phyloP scores from a whole-genome alignment of 176 grass and related monocot species.

The Secale cereale region DNA sequence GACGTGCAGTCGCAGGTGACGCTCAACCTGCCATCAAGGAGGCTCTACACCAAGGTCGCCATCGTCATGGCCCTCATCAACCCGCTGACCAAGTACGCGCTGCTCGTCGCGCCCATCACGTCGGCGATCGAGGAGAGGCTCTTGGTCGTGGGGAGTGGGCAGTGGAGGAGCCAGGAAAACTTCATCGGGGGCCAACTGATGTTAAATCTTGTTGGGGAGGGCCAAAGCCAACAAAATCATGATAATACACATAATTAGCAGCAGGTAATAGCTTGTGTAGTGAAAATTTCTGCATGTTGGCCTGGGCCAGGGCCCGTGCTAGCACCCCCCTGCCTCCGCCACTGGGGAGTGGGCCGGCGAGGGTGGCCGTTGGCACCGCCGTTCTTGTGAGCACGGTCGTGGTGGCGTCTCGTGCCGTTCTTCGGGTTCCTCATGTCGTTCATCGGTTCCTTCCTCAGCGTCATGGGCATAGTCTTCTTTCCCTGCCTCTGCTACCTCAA shows the following conservation, averaged over 20 bases:
- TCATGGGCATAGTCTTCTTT: conserved; percentile 46
- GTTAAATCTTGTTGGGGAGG: no score
- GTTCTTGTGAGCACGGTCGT: conserved; percentile 41
- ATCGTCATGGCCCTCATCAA: not conserved
- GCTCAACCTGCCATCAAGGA: not conserved
- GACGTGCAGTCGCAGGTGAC: not conserved
- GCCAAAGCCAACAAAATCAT: no score
- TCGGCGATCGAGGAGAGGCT: conserved; percentile 40
- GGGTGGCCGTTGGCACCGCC: conserved; percentile 31
- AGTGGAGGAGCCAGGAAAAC: no score
- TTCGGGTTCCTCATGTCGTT: conserved; percentile 46
- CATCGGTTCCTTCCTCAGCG: conserved; percentile 44
- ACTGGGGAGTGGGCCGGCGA: conserved; percentile 17
- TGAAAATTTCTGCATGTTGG: no score
- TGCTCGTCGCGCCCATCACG: conserved; percentile 39
- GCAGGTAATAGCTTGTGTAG: no score
- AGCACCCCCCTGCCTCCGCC: no score
- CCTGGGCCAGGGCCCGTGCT: no score
- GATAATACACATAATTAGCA: no score
- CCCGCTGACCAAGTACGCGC: not conserved
- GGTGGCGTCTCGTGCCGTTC: conserved; percentile 46
- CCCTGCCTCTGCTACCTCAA: conserved; percentile 55
- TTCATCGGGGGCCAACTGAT: no score
- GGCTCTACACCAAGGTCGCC: conserved; percentile 1
- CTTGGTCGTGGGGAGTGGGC: not conserved